Evolutionary conservation across 176 grass and related monocot species (phyloP).

Genomic region (Cymbopogon citratus): DNA sequence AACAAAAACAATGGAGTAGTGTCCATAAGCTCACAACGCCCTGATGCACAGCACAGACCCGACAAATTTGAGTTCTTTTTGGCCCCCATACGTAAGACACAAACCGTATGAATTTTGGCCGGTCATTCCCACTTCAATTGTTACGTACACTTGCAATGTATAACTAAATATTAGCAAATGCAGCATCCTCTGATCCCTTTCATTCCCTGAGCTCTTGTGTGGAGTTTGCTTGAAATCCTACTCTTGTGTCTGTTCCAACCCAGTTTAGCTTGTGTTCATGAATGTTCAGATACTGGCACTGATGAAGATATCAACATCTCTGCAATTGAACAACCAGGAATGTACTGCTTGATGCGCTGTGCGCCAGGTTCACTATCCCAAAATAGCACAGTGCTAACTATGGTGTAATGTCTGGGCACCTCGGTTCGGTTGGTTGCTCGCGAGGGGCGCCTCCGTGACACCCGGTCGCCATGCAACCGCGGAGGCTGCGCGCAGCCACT

Average conservation of each 20-base stretch:
- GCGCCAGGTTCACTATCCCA: neutral
- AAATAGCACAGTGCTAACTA: neutral
- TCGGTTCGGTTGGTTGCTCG: neutral
- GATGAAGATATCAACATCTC: neutral
- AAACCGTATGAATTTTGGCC: slow-evolving; percentile 14
- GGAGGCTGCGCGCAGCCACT: slow-evolving; percentile 5
- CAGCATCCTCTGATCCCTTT: neutral
- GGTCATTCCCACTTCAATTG: slow-evolving; percentile 15
- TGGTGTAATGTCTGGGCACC: neutral
- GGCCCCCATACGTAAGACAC: neutral
- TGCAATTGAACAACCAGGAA: neutral
- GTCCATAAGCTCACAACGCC: slow-evolving; percentile 18
- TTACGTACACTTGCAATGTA: neutral
- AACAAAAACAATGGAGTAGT: neutral
- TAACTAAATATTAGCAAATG: slow-evolving; percentile 28
- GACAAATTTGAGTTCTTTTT: slow-evolving; percentile 16
- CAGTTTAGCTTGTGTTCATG: neutral
- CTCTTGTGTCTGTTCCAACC: neutral
- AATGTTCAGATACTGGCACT: neutral
- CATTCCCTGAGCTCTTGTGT: neutral
- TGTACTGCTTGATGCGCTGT: neutral
- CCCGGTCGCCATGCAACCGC: neutral
- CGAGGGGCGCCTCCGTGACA: neutral
- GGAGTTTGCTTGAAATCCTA: neutral
- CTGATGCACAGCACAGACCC: slow-evolving; percentile 4